Base-by-base conservation (phyloP, 495 filamentous ascomycete genomes). In the Penicillium dipodomyicola region DNA sequence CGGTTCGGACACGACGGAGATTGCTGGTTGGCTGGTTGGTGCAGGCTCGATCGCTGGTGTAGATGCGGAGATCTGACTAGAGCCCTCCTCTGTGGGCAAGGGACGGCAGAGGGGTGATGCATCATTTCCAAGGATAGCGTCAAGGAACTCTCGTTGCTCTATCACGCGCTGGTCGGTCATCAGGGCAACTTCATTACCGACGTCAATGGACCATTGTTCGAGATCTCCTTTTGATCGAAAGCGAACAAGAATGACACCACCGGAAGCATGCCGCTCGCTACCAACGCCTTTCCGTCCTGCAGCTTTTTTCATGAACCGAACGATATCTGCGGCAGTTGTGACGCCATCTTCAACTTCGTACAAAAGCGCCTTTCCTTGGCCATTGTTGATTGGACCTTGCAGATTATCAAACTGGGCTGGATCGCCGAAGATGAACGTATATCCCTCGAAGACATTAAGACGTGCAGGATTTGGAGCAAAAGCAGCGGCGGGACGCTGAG, bases 131-230 rank as follows among this genome's bases (percentile, higher is more conserved):
- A 97, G 70, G 46, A 98, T 96, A 4, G 89, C 89, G 72, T 96
- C 91, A 9, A 98, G 78, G 58, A 98, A 96, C 59, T 96, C 92
- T 47, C 87, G 91, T 68, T 97, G 94, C 53, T 92, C 86, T 46
- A 97, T 86, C 20, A 92, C 84, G 4, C 90, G 84, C 63, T 92
- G 90, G 54, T 90, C 88, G 15, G 92, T 82, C 43, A 78, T 77
- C 27, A 84, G 62, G 6, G 90, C 87, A 42, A 92, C 82, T 4
- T 84, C 71, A 23, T 80, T 83, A 54, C 83, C 76, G 60, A 96
- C 81, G 20, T 87, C 73, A 43, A 79, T 79, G 15, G 79, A 87
- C 91, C 91, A 96, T 4, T 85, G 79, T 49, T 82, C 78, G 49
- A 81, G 76, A 4, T 76, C 67, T 7, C 82, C 82, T 56, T 87